Base-by-base conservation (phyloP, 192 early-diverging fungal species). In the Backusella mclennaniae region DNA sequence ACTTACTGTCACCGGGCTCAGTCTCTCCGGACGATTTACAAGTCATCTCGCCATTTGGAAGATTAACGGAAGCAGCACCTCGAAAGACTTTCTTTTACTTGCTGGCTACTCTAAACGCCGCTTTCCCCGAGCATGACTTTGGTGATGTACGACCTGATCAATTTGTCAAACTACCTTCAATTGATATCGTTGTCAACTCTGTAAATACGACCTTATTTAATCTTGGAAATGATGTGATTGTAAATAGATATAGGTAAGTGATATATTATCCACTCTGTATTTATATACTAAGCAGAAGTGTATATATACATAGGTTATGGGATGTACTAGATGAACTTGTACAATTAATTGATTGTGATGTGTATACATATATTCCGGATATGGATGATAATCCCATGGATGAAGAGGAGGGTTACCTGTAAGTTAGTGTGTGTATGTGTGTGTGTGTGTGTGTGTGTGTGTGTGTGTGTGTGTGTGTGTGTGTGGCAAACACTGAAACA, bases 71-170 rank as follows among this genome's bases (percentile, higher is more conserved):
- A 79, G 78, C 92, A 1, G 90, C 95, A 3, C 93, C 94, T 23
- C 87, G 96, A 41, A 93, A 93, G 85, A 96, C 94, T 6, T 86
- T 98, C 42, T 98, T 98, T 80, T 97, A 97, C 75, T 87, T 99
- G 35, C 92, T 99, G 21, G 95, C 94, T 15, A 99, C 98, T 6
- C 85, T 99, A 42, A 99, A 99, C 81, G 93, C 96, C 3, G 94
- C 94, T 9, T 99, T 94, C 74, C 97, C 98, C 12, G 97, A 99
- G 82, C 96, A 98, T 80, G 98, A 98, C 81, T 99, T 96, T 83
- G 94, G 93, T n/a, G 93, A 94, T 66, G 88, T 95, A 21, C 93
- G 89, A 66, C 92, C 92, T 0, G 91, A 94, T 66, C 86, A 91
- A 33, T 96, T 96, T 79, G 76, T 86, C 70, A 90, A 94, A 79